Percentiles rank a stretch among this genome's conserved stretches.
phyloP scores from a whole-genome alignment of 306 rosid species.

The Bauhinia variegata region DNA sequence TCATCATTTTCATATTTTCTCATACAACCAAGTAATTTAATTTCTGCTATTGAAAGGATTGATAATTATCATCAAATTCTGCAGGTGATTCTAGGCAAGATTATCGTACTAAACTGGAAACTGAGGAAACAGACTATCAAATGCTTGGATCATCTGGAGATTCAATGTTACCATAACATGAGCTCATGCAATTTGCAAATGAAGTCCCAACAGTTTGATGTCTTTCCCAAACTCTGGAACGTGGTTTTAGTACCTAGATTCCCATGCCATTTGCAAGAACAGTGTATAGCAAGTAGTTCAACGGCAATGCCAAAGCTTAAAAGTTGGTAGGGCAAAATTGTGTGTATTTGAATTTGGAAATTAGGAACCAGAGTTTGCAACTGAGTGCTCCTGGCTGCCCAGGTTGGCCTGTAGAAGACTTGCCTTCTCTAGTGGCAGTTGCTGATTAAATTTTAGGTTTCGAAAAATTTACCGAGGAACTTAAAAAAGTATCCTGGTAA shows the following conservation, averaged over 20 bases:
- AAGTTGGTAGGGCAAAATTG: conserved; percentile 40
- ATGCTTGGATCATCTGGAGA: conserved; percentile 81
- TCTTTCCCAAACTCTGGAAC: background rate
- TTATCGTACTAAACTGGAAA: conserved; percentile 61
- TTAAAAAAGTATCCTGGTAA: conserved; percentile 52
- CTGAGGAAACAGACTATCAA: conserved; percentile 68
- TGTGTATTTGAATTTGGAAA: conserved; percentile 64
- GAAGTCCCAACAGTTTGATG: conserved; percentile 39
- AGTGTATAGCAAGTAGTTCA: conserved; percentile 73
- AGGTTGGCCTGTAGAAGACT: conserved; percentile 84
- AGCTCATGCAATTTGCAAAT: conserved; percentile 30
- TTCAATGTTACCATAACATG: conserved; percentile 78
- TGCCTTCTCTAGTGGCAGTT: conserved; percentile 99
- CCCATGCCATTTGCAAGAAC: conserved; percentile 58
- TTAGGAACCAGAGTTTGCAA: conserved; percentile 62
- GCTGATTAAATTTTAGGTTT: conserved; percentile 61
- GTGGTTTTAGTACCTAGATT: conserved; percentile 44
- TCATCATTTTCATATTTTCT: background rate
- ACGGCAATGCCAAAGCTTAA: conserved; percentile 51
- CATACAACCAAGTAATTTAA: background rate
- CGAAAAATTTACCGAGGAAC: conserved; percentile 54
- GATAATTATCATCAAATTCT: conserved; percentile 38
- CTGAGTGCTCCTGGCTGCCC: conserved; percentile 93
- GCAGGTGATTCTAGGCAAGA: conserved; percentile 84
- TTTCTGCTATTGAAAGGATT: conserved; percentile 15